Conservation (phyloP, 176 grass and related monocot species). For the Carex myosuroides region DNA sequence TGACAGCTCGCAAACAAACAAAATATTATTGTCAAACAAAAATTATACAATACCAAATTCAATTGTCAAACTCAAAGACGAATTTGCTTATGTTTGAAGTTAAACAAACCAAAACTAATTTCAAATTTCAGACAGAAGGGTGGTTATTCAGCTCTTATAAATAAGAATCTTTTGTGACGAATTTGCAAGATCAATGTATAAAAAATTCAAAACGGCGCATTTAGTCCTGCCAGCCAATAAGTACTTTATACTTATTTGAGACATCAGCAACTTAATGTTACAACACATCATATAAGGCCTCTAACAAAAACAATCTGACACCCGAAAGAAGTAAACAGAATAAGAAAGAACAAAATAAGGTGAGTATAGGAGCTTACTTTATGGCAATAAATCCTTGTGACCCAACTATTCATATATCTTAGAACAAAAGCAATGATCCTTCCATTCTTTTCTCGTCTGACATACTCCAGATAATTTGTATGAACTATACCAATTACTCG, state of each 20-base stretch:
- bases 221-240: not conserved
- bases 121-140: not conserved
- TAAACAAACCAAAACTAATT: not conserved
- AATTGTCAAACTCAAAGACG: not conserved
- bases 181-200: not conserved
- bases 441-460: slow-evolving; percentile 93
- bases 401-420: slow-evolving; percentile 76
- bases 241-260: not conserved
- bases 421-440: slow-evolving; percentile 57
- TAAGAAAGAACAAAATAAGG: not conserved
- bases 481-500: slow-evolving; percentile 87
- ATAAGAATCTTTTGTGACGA: not conserved
- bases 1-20: not conserved
- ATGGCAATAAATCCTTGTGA: slow-evolving; percentile 91
- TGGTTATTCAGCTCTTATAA: not conserved
- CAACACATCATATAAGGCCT: not conserved
- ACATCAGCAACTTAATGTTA: not conserved
- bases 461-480: slow-evolving; percentile 99
- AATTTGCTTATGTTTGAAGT: not conserved
- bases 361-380: slow-evolving; percentile 51
- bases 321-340: not conserved
- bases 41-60: not conserved
- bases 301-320: not conserved
- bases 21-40: not conserved
- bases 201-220: not conserved